Conservation (phyloP, 176 grass and related monocot genomes). For the Pharus latifolius region DNA sequence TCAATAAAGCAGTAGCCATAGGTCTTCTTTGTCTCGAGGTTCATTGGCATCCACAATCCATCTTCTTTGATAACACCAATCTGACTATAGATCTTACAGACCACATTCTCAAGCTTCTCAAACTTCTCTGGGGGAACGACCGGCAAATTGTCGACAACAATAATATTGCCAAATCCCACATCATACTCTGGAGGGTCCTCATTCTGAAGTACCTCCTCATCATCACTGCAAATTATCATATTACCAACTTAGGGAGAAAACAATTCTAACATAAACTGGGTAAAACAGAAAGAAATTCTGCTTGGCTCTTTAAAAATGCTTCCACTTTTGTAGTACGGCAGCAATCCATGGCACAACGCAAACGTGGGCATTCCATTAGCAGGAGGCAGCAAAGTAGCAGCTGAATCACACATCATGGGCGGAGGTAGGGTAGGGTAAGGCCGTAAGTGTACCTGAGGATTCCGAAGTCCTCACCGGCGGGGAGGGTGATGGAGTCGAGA, state of each 20-base stretch:
- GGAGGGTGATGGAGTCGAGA: constrained; percentile 56
- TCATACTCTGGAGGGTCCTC: constrained; percentile 72
- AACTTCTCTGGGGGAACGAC: constrained; percentile 77
- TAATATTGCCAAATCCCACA: constrained; percentile 46
- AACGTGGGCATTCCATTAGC: too few relatives aligned
- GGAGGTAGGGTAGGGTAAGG: background rate
- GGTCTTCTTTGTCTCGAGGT: constrained; percentile 65
- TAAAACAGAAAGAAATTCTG: too few relatives aligned
- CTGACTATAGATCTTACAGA: constrained; percentile 82
- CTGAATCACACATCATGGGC: too few relatives aligned
- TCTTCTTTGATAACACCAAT: constrained; percentile 71
- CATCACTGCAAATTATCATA: constrained; percentile 40
- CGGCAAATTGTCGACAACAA: constrained; percentile 75
- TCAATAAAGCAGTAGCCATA: constrained; percentile 86
- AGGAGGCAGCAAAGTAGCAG: too few relatives aligned
- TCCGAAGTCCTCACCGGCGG: constrained; percentile 62
- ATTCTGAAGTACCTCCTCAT: constrained; percentile 52
- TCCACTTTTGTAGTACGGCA: too few relatives aligned
- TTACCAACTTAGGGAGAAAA: background rate
- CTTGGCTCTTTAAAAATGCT: background rate
- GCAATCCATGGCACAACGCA: too few relatives aligned
- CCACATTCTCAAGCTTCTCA: constrained; percentile 73
- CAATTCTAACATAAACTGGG: too few relatives aligned
- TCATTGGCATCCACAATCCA: constrained; percentile 79
- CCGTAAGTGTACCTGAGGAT: constrained; percentile 50